Evolutionary conservation across 2,329 filamentous ascomycete species (phyloP).

Genomic region (Neofusicoccum cordaticola): DNA sequence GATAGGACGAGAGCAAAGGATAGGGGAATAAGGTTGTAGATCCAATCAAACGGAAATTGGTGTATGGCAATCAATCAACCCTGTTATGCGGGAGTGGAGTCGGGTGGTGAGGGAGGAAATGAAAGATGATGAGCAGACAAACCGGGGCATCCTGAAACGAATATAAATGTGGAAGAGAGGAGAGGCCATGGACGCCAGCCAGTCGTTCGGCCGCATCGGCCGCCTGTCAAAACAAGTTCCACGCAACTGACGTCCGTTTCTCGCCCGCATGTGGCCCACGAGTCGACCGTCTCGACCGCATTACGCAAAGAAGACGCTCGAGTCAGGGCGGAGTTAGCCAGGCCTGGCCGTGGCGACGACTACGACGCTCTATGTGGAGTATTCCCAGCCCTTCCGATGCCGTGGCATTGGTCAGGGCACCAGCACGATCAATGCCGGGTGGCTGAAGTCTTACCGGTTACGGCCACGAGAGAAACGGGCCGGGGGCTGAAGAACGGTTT

Average conservation of each 20-base stretch:
- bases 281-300: neutral
- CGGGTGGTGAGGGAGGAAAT: neutral
- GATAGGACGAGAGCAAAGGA: neutral
- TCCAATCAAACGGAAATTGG: neutral
- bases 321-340: neutral
- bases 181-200: neutral
- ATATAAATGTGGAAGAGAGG: neutral
- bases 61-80: neutral
- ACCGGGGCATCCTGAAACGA: neutral
- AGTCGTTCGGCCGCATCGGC: neutral
- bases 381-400: neutral
- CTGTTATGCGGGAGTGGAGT: neutral
- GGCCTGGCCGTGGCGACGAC: neutral
- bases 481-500: neutral
- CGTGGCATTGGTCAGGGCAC: neutral
- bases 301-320: neutral
- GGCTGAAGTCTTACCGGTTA: neutral
- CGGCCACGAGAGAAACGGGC: neutral
- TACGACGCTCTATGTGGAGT: neutral
- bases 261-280: neutral
- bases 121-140: neutral
- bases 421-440: neutral
- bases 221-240: neutral
- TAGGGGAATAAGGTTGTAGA: neutral
- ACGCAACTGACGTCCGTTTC: neutral